phyloP scores from a whole-genome alignment of 257 asterid genomes.

The Nicotiana undulata region DNA sequence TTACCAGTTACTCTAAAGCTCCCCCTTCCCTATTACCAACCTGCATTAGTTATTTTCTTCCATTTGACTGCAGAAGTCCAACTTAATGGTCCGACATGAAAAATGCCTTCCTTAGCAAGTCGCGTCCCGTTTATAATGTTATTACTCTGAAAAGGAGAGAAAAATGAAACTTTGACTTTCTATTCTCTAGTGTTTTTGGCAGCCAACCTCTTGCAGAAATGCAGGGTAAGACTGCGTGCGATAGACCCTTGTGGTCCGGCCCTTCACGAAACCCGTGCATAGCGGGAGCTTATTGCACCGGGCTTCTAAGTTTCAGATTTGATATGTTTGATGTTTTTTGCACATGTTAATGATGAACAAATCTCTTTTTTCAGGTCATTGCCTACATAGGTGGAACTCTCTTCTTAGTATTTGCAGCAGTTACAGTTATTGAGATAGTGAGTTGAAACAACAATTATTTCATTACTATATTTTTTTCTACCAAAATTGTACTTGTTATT shows the following conservation, averaged over 20 bases:
- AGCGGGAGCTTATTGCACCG: too few species aligned
- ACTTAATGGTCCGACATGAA: not conserved
- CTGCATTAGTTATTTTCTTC: not conserved
- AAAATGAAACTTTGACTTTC: not conserved
- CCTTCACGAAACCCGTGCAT: too few species aligned
- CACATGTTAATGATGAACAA: not conserved
- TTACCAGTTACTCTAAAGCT: too few species aligned
- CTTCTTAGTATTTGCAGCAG: constrained; percentile 76
- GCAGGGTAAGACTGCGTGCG: too few species aligned
- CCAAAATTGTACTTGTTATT: not conserved
- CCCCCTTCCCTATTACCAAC: not conserved
- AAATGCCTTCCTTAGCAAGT: not conserved
- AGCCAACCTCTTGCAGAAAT: too few species aligned
- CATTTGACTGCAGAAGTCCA: not conserved
- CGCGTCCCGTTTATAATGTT: not conserved
- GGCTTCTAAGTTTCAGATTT: not conserved
- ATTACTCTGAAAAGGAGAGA: not conserved
- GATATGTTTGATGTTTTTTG: not conserved
- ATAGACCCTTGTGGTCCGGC: too few species aligned
- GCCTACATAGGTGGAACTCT: constrained; percentile 80
- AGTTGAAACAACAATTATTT: constrained; percentile 2
- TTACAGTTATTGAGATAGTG: constrained; percentile 59
- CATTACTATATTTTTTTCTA: not conserved
- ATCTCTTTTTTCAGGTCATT: constrained; percentile 36
- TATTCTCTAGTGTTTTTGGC: too few species aligned